Evolutionary conservation across 805 yeast genomes (phyloP).

Genomic region (Groenewaldozyma salmanticensis): DNA sequence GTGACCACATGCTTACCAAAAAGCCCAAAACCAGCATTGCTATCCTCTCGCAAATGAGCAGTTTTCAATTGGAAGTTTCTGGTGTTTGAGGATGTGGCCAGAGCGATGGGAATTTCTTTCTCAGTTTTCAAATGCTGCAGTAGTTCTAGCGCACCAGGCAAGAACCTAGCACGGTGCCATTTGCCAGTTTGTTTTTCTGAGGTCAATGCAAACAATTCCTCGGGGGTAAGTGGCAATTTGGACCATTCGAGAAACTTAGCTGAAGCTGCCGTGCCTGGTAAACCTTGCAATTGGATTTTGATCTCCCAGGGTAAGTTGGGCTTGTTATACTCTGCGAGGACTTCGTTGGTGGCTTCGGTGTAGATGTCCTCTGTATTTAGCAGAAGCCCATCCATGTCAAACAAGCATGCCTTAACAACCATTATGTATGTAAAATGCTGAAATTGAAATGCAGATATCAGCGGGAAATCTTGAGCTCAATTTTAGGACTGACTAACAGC

Average conservation of each 20-base stretch:
- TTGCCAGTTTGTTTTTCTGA: slow-evolving; percentile 40
- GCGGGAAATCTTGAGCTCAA: too few species aligned
- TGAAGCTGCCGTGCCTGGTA: slow-evolving; percentile 75
- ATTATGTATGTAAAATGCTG: slow-evolving; percentile 3
- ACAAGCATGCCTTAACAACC: slow-evolving; percentile 61
- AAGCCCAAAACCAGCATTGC: slow-evolving; percentile 44
- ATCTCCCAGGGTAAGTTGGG: slow-evolving; percentile 84
- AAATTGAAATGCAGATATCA: not conserved
- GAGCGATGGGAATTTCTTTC: slow-evolving; percentile 64
- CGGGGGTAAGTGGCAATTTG: slow-evolving; percentile 55
- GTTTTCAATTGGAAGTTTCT: slow-evolving; percentile 65
- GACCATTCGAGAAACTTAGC: slow-evolving; percentile 57
- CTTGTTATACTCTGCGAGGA: slow-evolving; percentile 58
- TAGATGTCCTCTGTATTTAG: slow-evolving; percentile 89
- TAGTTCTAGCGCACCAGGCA: slow-evolving; percentile 81
- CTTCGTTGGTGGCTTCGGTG: slow-evolving; percentile 63
- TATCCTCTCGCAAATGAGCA: slow-evolving; percentile 42
- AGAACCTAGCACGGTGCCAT: slow-evolving; percentile 57
- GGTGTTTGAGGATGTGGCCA: slow-evolving; percentile 76
- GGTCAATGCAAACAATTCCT: slow-evolving; percentile 48
- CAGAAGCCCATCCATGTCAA: slow-evolving; percentile 89
- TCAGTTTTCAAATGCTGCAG: slow-evolving; percentile 42
- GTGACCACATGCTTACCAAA: slow-evolving; percentile 67
- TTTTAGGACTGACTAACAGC: not conserved
- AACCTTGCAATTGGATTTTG: slow-evolving; percentile 79